Evolutionary conservation across 495 filamentous ascomycete genomes (phyloP), one percentile per base, ranked within the genome.

Genomic region (Lineolata rhizophorae): DNA sequence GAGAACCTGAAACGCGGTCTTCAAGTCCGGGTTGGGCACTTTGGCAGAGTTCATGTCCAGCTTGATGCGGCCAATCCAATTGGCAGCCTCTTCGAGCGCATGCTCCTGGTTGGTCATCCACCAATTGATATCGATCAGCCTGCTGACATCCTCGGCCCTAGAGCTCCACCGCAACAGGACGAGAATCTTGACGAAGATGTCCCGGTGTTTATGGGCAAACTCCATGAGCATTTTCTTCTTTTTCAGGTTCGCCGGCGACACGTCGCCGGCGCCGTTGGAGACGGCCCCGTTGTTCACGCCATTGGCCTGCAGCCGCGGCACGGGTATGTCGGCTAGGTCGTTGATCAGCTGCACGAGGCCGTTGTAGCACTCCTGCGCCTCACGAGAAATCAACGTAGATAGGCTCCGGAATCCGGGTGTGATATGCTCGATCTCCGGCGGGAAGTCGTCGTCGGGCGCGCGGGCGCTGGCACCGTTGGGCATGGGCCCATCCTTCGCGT

Each of bases 131-230:
- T 94, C 84, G 41, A 94, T 84, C 21, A 93, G 57, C 47, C 70
- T 74, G 42, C 72, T 73, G 21, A 95, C 72, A 31, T 74, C 65
- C 18, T 63, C 60, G 17, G 71, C 72, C 43, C 80, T 77, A 40
- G 71, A 66, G 47, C 75, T 76, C 87, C 87, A 97, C 47, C 77
- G 71, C 2, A 71, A 68, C 24, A 97, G 67, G 11, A 95, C 81
- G 9, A 93, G 62, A 11, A 79, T 62, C 53, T 97, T 94, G 46
- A 87, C 81, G 55, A 90, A 95, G 35, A 72, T 70, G 11, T 64
- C 67, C 36, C 75, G 56, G 26, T 65, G 64, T 8, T 57, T 50
- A 30, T 72, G 58, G 3, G 74, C 66, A 50, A 77, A 84, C 16
- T 81, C 66, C 29, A 94, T 47, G 10, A 93, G 47, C 27, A 61